Evolutionary conservation across 2,329 filamentous ascomycete species (phyloP).

Genomic region (Beauveria asiatica): DNA sequence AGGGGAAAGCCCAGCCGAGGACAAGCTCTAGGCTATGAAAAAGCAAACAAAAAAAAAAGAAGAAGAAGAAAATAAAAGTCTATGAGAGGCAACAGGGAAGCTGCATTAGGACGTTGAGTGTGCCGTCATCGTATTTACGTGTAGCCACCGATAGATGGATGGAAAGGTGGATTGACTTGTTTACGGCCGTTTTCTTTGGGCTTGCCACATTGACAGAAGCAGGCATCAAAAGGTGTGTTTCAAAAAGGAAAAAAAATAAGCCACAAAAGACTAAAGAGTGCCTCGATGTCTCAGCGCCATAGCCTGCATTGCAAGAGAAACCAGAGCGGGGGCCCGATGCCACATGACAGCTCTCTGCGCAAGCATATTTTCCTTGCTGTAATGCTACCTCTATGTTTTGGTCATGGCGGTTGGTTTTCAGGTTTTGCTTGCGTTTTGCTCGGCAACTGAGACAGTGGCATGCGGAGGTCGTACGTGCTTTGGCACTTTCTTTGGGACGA

Average conservation of each 20-base stretch:
- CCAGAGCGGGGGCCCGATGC: neutral
- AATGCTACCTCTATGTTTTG: neutral
- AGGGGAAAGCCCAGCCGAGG: too few species aligned
- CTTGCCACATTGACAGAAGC: neutral
- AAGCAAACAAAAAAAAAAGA: neutral
- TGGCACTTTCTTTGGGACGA: neutral
- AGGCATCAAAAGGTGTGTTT: neutral
- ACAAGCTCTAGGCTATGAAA: too few species aligned
- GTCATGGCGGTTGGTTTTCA: neutral
- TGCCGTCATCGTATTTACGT: neutral
- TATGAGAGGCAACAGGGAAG: neutral
- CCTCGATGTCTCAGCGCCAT: neutral
- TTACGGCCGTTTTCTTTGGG: neutral
- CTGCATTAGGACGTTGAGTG: neutral
- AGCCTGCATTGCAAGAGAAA: neutral
- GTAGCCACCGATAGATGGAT: neutral
- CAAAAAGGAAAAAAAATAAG: neutral
- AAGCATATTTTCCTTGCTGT: neutral
- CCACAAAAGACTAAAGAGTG: neutral
- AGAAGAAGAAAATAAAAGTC: neutral
- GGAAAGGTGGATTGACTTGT: neutral
- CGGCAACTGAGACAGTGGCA: conserved; percentile 6
- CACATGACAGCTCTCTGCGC: neutral
- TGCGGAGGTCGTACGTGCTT: neutral
- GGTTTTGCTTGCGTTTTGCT: neutral